These are phyloP conservation scores for Xylaria longipes DNA, from an alignment of 495 filamentous ascomycete species.

Conservation along the genomic window DNA sequence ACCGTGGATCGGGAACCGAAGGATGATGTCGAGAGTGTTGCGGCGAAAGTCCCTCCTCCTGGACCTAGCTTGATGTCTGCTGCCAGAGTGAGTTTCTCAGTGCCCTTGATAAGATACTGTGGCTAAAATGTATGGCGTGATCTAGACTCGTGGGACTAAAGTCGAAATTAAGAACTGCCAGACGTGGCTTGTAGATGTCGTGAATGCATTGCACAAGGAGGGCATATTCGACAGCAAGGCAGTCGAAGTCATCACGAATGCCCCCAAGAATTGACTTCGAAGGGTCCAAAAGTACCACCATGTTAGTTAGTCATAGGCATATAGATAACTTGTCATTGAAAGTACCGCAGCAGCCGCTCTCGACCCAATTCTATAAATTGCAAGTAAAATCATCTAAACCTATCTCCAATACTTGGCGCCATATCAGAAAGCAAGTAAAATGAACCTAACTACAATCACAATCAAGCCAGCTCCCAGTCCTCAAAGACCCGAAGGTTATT, in stretches of 20 bases:
- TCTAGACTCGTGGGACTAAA: conserved; percentile 3
- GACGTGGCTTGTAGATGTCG: conserved; percentile 7
- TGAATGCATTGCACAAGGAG: neutral
- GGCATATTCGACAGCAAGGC: conserved; percentile 12
- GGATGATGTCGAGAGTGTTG: neutral
- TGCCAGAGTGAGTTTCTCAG: neutral
- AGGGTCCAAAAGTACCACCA: too few relatives aligned
- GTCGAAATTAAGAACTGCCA: conserved; percentile 19
- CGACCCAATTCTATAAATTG: neutral
- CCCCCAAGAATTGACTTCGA: conserved; percentile 18
- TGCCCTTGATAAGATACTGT: neutral
- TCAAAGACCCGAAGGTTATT: too few relatives aligned
- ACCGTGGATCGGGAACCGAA: neutral
- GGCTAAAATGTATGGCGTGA: neutral
- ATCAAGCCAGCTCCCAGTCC: too few relatives aligned
- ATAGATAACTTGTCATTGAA: neutral
- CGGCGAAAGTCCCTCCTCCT: conserved; percentile 1
- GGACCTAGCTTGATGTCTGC: conserved; percentile 8
- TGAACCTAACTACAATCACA: neutral
- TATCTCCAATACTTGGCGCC: neutral
- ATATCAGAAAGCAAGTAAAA: too few relatives aligned
- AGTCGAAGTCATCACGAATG: neutral
- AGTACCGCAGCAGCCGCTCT: neutral
- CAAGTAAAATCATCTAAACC: neutral
- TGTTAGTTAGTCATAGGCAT: neutral